Evolutionary conservation across 148 eudicot genomes (phyloP), one percentile per base, ranked within the genome.

Genomic region (Cornus controversa): DNA sequence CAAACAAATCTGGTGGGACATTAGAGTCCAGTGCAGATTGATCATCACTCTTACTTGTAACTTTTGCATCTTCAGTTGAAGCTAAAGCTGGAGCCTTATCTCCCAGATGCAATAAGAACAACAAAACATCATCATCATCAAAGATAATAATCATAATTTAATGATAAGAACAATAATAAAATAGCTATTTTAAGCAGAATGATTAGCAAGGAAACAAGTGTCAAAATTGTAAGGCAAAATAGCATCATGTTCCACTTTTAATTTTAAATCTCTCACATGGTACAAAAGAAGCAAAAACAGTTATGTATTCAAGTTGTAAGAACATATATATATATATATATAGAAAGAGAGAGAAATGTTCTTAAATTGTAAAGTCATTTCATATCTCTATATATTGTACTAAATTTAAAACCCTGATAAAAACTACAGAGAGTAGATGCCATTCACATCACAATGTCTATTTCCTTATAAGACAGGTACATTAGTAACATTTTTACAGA

Each of bases 1-100:
- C 99, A 77, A 96, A 91, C 65, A 66, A 47, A 77, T 92, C 90
- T 45, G 70, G 78, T 57, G 82, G 83, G 37, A 37, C 11, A 27
- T 65, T 83, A 28, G 80, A 24, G 42, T 81, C 81, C 58, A 76
- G 67, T 27, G 76, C 84, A 80, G 60, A 76, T 72, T 88, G 82
- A 75, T 85, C 86, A 70, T 80, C 83, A 25, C 62, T 73, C 71
- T 69, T 69, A 40, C 83, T 89, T 40, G 15, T 73, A 66, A 76
- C 83, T 76, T 76, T 80, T 67, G 68, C 82, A 68, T 78, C 84
- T 70, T 77, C 76, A 67, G 75, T 53, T 36, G 77, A 53, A 73
- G 81, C 77, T 10, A 72, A 34, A n/a, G 75, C 74, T 18, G 79
- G 75, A 74, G 79, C 76, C 79, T 73, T 79, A 70, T 86, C 91